Conservation (phyloP, 768 basidiomycete species). For the Tricholoma sp. region DNA sequence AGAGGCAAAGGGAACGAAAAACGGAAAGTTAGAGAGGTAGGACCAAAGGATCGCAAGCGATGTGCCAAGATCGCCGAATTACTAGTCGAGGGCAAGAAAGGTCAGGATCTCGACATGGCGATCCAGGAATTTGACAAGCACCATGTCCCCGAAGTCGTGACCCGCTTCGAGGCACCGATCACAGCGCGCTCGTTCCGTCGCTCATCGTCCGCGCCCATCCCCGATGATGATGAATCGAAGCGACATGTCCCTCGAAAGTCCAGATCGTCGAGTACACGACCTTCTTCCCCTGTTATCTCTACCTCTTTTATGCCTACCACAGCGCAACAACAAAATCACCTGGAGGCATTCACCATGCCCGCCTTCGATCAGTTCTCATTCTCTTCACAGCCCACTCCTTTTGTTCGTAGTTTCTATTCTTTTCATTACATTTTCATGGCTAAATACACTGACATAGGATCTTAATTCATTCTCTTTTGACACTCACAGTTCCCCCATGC, state of each 20-base stretch:
- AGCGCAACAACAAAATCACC: slow-evolving; percentile 17
- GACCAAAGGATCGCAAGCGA: slow-evolving; percentile 56
- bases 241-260: slow-evolving; percentile 18
- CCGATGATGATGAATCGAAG: slow-evolving; percentile 31
- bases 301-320: slow-evolving; percentile 4
- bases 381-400: slow-evolving; percentile 35
- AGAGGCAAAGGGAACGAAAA: slow-evolving; percentile 40
- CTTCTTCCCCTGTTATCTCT: slow-evolving; percentile 21
- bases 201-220: slow-evolving; percentile 57
- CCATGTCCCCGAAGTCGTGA: slow-evolving; percentile 55
- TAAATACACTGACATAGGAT: slow-evolving; percentile 24
- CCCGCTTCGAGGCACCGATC: slow-evolving; percentile 68
- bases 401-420: slow-evolving; percentile 42
- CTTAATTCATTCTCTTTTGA: slow-evolving; percentile 44
- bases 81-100: slow-evolving; percentile 51
- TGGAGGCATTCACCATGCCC: slow-evolving; percentile 26
- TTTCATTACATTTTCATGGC: neutral
- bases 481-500: slow-evolving; percentile 26
- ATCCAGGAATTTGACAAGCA: slow-evolving; percentile 51
- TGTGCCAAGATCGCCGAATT: slow-evolving; percentile 66
- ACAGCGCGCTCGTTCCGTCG: slow-evolving; percentile 67
- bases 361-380: slow-evolving; percentile 29
- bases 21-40: slow-evolving; percentile 56
- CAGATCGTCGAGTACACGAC: slow-evolving; percentile 35
- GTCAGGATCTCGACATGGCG: slow-evolving; percentile 49